phyloP scores from a whole-genome alignment of 495 filamentous ascomycete genomes.

The Aspergillus haitiensis region DNA sequence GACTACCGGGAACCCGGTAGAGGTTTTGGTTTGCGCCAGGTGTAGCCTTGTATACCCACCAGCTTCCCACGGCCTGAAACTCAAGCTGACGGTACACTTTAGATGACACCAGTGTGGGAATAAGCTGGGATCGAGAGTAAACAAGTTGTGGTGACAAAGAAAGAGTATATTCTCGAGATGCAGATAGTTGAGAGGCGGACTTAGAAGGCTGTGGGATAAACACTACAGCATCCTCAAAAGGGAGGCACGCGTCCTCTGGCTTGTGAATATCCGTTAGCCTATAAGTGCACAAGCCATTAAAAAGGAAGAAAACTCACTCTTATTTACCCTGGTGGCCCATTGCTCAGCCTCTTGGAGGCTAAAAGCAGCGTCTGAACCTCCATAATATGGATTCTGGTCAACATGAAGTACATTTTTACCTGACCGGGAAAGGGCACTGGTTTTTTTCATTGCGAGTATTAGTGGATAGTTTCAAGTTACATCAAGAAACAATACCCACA shows the following conservation, averaged over 20 bases:
- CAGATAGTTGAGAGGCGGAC: constrained; percentile 46
- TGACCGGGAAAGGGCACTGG: constrained; percentile 87
- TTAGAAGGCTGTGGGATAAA: constrained; percentile 24
- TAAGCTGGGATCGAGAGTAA: constrained; percentile 74
- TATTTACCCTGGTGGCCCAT: constrained; percentile 61
- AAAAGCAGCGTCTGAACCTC: constrained; percentile 80
- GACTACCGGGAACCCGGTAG: constrained; percentile 71
- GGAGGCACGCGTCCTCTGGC: constrained; percentile 34
- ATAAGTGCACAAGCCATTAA: constrained; percentile 3
- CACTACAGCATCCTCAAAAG: constrained; percentile 45
- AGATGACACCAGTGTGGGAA: constrained; percentile 79
- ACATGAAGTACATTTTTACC: constrained; percentile 89
- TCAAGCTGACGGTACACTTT: constrained; percentile 85
- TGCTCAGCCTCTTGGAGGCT: constrained; percentile 77
- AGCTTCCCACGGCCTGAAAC: constrained; percentile 91
- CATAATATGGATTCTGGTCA: constrained; percentile 86
- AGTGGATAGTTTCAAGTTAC: constrained; percentile 13
- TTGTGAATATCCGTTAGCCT: constrained; percentile 31
- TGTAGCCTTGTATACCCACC: constrained; percentile 66
- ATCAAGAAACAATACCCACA: constrained; percentile 60
- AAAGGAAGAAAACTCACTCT: constrained; percentile 37
- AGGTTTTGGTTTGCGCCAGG: constrained; percentile 30
- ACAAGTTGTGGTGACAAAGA: constrained; percentile 84
- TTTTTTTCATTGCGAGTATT: constrained; percentile 55
- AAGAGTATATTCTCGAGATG: constrained; percentile 77